Conservation (phyloP, 495 filamentous ascomycete species). For the Podospora pseudoanserina region DNA sequence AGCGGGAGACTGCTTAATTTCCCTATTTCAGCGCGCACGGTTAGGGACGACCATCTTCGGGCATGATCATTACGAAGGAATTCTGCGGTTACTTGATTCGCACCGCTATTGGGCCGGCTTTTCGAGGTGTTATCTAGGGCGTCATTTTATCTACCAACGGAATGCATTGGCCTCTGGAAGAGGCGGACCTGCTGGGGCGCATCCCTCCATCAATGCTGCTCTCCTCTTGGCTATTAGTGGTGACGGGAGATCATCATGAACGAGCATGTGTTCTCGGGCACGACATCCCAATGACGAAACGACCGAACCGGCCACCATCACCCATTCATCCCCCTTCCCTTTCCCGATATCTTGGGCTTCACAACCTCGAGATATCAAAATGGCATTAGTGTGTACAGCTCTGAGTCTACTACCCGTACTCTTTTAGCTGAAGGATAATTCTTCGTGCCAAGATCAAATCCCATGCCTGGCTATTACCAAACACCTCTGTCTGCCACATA, state of each 20-base stretch:
- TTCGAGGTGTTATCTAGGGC: slow-evolving; percentile 37
- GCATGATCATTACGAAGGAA: slow-evolving; percentile 34
- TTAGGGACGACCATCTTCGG: slow-evolving; percentile 23
- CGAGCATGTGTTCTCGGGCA: background rate
- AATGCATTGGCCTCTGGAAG: slow-evolving; percentile 31
- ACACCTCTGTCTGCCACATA: slow-evolving; percentile 64
- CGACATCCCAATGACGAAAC: background rate
- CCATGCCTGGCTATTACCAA: slow-evolving; percentile 81
- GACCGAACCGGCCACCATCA: background rate
- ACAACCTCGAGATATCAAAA: slow-evolving; percentile 24
- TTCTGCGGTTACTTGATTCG: slow-evolving; percentile 25
- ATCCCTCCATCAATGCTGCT: background rate
- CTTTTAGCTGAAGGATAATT: slow-evolving; percentile 90
- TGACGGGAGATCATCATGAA: background rate
- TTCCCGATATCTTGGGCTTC: background rate
- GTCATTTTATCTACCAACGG: slow-evolving; percentile 29
- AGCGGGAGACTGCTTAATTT: slow-evolving; percentile 81
- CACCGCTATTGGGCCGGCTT: slow-evolving; percentile 30
- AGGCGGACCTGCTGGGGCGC: slow-evolving; percentile 22
- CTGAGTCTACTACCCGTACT: slow-evolving; percentile 63
- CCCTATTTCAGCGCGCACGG: slow-evolving; percentile 22
- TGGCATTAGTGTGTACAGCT: slow-evolving; percentile 99
- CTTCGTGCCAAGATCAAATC: slow-evolving; percentile 84
- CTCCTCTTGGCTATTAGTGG: background rate
- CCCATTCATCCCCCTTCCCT: slow-evolving; percentile 5